A percentile compares a stretch with the other conserved stretches of the same genome.
Conservation (phyloP, 768 basidiomycete genomes). For the Mycena galopus region DNA sequence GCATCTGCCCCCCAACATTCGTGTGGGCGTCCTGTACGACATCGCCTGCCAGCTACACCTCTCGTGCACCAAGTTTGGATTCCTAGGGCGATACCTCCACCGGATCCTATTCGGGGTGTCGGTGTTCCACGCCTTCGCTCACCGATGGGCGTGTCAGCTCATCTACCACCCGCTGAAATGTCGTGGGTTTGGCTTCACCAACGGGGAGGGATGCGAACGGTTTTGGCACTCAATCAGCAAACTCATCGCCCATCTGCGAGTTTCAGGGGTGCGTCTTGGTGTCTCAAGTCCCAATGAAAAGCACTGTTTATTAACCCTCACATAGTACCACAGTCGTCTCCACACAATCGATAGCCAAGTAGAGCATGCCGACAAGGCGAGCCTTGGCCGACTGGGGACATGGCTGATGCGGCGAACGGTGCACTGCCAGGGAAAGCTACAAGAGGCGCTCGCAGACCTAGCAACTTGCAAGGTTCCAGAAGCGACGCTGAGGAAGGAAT, state of each 20-base stretch:
- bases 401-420: not conserved
- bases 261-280: conserved; percentile 43
- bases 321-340: conserved; percentile 42
- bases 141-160: conserved; percentile 51
- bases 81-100: conserved; percentile 38
- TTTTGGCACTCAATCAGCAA: conserved; percentile 43
- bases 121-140: conserved; percentile 53
- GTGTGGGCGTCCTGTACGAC: conserved; percentile 44
- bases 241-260: conserved; percentile 30
- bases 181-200: conserved; percentile 41
- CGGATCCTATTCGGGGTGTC: conserved; percentile 45
- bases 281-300: not conserved
- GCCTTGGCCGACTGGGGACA: conserved; percentile 13
- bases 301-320: not conserved
- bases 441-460: not conserved
- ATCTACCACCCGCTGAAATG: conserved; percentile 47
- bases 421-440: not conserved
- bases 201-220: conserved; percentile 46
- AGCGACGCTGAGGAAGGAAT: not conserved
- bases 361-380: conserved; percentile 29
- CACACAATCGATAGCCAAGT: conserved; percentile 43
- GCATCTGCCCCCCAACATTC: conserved; percentile 39
- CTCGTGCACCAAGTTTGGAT: conserved; percentile 38
- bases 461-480: not conserved
- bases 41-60: conserved; percentile 48